These are phyloP conservation scores for Oryza officinalis DNA, from an alignment of 176 grass and related monocot species.

Conservation along the genomic window DNA sequence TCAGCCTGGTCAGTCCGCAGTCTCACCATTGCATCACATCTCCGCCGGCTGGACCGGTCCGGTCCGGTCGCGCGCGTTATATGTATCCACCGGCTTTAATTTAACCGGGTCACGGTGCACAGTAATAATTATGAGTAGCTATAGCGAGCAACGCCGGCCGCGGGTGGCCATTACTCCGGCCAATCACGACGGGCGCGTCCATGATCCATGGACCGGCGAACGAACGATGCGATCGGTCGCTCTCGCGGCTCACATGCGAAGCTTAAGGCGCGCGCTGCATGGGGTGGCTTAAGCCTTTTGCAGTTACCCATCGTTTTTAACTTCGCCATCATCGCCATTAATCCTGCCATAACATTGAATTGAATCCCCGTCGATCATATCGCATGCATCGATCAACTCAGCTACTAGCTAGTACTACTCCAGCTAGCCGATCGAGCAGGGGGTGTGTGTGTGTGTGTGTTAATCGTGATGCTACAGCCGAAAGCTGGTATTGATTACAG, in stretches of 20 bases:
- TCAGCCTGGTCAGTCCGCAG: constrained; percentile 2
- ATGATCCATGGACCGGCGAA: neutral
- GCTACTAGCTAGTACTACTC: neutral
- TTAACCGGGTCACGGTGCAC: neutral
- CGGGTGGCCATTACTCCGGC: constrained; percentile 19
- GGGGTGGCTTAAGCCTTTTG: constrained; percentile 33
- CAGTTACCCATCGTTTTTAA: constrained; percentile 55
- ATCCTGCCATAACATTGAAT: neutral
- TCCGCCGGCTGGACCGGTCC: neutral
- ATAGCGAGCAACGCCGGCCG: neutral
- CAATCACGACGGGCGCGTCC: neutral
- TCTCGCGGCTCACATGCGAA: constrained; percentile 45
- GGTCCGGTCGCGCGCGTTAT: neutral
- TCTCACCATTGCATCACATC: neutral
- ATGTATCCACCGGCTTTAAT: neutral
- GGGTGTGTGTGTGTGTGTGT: neutral
- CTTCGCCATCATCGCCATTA: constrained; percentile 31
- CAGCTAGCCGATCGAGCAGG: neutral
- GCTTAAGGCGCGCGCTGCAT: constrained; percentile 40
- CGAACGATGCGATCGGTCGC: neutral
- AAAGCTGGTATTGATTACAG: constrained; percentile 28
- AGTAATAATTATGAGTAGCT: neutral
- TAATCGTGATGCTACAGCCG: constrained; percentile 27
- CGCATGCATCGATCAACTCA: neutral
- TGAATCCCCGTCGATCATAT: neutral